Evolutionary conservation across 1,284 basidiomycete species (phyloP), one percentile per base, ranked within the genome.

Genomic region (Acaromyces ingoldii): DNA sequence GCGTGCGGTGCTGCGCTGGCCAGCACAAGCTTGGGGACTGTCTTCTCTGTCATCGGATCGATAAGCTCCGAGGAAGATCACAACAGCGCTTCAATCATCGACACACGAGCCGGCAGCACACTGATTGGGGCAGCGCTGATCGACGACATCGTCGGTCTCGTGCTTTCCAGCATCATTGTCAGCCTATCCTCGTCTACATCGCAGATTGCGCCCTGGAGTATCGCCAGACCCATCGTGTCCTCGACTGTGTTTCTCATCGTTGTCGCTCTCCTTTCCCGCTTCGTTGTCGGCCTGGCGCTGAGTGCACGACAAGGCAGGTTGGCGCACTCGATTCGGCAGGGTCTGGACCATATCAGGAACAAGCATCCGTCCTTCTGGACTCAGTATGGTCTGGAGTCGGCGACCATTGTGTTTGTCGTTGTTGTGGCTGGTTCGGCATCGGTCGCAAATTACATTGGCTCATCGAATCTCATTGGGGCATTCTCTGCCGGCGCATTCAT

Each of bases 121-220:
- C 73, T 83, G 13, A 75, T 81, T 19, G 78, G 77, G 30, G 81
- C 81, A 0, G 82, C 82, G 0, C 75, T 83, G 17, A 76, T 82
- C 45, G 82, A 83, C 67, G 82, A 83, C 62, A 77, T 83, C 7
- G 68, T 82, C 21, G 82, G 80, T 0, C 78, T 83, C 19, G 78
- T 83, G 38, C 76, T 84, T 28, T 76, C 79, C 7, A 77, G 79
- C 22, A 76, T 83, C 22, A 75, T 82, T 21, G 66, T 74, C 4
- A 70, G 76, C 0, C 66, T 82, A 0, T 77, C 71, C 5, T 46
- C 64, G 6, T 10, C 33, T 9, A 6, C 36, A 19, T 6, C 10
- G 47, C n/a, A 22, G 7, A 42, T 60, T 9, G 26, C 62, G 4
- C 65, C 68, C 0, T 79, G 79, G 77, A 74, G 74, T 0, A 72